Conservation (phyloP, 2,329 filamentous ascomycete genomes). For the Raffaelea arxii region DNA sequence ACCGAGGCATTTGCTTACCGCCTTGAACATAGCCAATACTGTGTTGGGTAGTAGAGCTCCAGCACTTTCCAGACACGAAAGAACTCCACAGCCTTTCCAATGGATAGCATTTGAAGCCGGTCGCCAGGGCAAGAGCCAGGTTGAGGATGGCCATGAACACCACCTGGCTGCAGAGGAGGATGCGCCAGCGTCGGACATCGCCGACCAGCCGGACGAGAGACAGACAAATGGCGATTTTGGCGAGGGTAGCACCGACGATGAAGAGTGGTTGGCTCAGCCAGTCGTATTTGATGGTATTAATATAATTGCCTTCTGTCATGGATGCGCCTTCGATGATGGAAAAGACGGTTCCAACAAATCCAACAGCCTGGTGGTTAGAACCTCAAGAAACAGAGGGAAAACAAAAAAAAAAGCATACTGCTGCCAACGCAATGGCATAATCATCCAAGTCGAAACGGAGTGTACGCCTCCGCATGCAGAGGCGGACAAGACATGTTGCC, state of each 20-base stretch:
- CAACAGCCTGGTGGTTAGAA: constrained; percentile 18
- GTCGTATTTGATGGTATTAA: constrained; percentile 22
- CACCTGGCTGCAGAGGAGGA: constrained; percentile 20
- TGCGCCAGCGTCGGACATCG: constrained; percentile 19
- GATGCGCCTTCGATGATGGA: constrained; percentile 22
- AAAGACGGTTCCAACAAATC: constrained; percentile 24
- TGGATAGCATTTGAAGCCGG: constrained; percentile 27
- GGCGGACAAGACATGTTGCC: constrained; percentile 22
- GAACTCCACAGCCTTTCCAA: constrained; percentile 26
- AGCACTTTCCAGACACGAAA: constrained; percentile 20
- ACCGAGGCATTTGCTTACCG: constrained; percentile 10
- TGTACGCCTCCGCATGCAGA: constrained; percentile 18
- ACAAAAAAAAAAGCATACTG: constrained; percentile 15
- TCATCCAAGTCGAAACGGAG: constrained; percentile 22
- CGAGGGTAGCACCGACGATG: constrained; percentile 23
- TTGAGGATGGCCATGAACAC: constrained; percentile 23
- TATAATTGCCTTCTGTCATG: constrained; percentile 13
- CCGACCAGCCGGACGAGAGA: constrained; percentile 23
- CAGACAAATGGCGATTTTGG: constrained; percentile 27
- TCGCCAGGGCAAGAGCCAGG: constrained; percentile 21
- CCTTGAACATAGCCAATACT: constrained; percentile 26
- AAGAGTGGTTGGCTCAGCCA: constrained; percentile 26
- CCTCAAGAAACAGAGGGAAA: not conserved
- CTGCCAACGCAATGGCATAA: constrained; percentile 22
- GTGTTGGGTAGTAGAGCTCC: constrained; percentile 20